phyloP scores from a whole-genome alignment of 345 rosid species.

The Lumnitzera littorea region DNA sequence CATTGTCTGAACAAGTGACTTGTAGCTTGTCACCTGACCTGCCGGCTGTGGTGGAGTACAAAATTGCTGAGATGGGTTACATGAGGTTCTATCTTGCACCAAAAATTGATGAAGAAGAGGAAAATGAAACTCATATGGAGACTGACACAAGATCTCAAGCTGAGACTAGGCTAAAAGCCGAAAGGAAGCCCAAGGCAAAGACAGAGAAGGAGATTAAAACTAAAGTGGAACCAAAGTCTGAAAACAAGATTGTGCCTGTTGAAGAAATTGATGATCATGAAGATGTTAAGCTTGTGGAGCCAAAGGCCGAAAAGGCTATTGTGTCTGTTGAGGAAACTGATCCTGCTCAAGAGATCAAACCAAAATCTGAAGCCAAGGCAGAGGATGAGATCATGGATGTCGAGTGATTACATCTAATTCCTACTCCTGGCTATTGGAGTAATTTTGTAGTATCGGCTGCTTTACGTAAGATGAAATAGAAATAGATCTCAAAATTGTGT shows the following conservation, averaged over 20 bases:
- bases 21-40: constrained; percentile 92
- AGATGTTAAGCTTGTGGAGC: background rate
- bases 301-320: background rate
- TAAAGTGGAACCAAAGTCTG: background rate
- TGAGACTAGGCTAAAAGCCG: too few species aligned
- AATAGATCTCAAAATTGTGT: too few species aligned
- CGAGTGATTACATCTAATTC: background rate
- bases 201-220: background rate
- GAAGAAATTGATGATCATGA: constrained; percentile 1
- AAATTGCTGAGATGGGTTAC: constrained; percentile 97
- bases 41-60: constrained; percentile 96
- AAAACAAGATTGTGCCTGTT: background rate
- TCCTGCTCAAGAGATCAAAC: too few species aligned
- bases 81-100: constrained; percentile 94
- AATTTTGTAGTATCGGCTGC: background rate
- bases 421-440: background rate
- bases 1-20: constrained; percentile 74
- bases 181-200: constrained; percentile 1
- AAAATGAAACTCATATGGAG: constrained; percentile 21
- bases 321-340: too few species aligned
- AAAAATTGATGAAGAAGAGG: constrained; percentile 95
- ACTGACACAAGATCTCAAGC: too few species aligned
- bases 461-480: too few species aligned
- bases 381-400: background rate
- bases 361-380: background rate